Evolutionary conservation across 2,329 filamentous ascomycete species (phyloP).

Genomic region (Madurella mycetomatis): DNA sequence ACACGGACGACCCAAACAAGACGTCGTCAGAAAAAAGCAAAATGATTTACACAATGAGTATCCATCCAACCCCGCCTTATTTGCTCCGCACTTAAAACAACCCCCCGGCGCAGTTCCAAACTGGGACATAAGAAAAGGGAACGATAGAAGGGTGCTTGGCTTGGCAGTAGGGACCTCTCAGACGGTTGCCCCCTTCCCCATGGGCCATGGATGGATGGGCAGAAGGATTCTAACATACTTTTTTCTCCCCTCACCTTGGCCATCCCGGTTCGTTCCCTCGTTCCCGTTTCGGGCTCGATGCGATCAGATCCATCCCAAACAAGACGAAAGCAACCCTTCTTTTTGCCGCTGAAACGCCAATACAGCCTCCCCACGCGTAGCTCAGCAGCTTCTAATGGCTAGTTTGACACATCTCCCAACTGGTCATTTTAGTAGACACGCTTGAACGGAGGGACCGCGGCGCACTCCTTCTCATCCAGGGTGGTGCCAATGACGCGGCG

Average conservation of each 20-base stretch:
- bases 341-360: background rate
- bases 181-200: background rate
- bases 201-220: background rate
- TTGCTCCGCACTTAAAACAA: slow-evolving; percentile 1
- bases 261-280: background rate
- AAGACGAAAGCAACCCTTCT: background rate
- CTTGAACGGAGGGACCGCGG: slow-evolving; percentile 94
- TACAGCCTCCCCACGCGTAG: slow-evolving; percentile 2
- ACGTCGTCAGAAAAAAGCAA: background rate
- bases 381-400: background rate
- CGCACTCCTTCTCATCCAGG: slow-evolving; percentile 93
- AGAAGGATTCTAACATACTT: background rate
- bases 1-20: slow-evolving; percentile 5
- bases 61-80: background rate
- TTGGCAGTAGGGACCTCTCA: background rate
- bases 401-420: background rate
- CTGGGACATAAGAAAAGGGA: slow-evolving; percentile 3
- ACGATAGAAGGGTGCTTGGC: slow-evolving; percentile 6
- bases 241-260: background rate
- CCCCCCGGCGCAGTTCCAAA: background rate
- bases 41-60: slow-evolving; percentile 6
- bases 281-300: background rate
- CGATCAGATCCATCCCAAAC: background rate
- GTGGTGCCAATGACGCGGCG: slow-evolving; percentile 76
- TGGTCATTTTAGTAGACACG: slow-evolving; percentile 65